A percentile compares a stretch with the other conserved stretches of the same genome.
Conservation (phyloP, 768 basidiomycete species). For the Russula olivacea region DNA sequence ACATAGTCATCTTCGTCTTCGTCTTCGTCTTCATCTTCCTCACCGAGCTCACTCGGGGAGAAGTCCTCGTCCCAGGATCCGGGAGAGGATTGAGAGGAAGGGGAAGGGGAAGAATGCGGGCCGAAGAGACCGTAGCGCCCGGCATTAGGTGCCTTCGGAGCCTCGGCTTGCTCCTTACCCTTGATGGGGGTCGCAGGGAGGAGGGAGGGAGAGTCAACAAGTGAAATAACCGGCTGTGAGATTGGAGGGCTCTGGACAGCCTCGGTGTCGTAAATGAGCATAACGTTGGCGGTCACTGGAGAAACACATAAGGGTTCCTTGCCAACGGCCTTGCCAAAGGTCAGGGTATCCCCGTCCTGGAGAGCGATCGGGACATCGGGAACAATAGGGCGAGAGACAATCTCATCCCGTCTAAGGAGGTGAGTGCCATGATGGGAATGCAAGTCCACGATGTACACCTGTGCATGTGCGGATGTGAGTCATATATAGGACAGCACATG, state of each 20-base stretch:
- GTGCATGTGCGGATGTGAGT: slow-evolving; percentile 16
- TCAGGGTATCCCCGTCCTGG: slow-evolving; percentile 61
- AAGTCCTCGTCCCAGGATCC: slow-evolving; percentile 33
- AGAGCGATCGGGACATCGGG: slow-evolving; percentile 54
- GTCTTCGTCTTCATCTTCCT: slow-evolving; percentile 37
- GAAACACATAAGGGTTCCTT: slow-evolving; percentile 53
- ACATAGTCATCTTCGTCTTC: slow-evolving; percentile 46
- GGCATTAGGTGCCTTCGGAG: slow-evolving; percentile 35
- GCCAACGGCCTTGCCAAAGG: slow-evolving; percentile 73
- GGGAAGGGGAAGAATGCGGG: slow-evolving; percentile 33
- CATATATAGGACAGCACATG: background rate
- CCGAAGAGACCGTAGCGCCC: slow-evolving; percentile 58
- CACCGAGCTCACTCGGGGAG: slow-evolving; percentile 14
- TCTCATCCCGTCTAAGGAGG: slow-evolving; percentile 49
- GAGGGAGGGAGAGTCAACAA: slow-evolving; percentile 16
- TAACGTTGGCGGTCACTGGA: slow-evolving; percentile 57
- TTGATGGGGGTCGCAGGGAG: slow-evolving; percentile 11
- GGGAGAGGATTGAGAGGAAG: slow-evolving; percentile 40
- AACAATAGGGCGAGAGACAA: slow-evolving; percentile 42
- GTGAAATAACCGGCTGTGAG: slow-evolving; percentile 13
- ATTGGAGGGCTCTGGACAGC: slow-evolving; percentile 1
- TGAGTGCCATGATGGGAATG: slow-evolving; percentile 75
- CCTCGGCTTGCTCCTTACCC: slow-evolving; percentile 29
- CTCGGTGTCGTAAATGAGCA: slow-evolving; percentile 41
- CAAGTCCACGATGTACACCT: slow-evolving; percentile 69